A percentile compares a stretch with the other conserved stretches of the same genome.
Evolutionary conservation across 1,139 yeast species (phyloP).

Genomic region (Pichia sp.): DNA sequence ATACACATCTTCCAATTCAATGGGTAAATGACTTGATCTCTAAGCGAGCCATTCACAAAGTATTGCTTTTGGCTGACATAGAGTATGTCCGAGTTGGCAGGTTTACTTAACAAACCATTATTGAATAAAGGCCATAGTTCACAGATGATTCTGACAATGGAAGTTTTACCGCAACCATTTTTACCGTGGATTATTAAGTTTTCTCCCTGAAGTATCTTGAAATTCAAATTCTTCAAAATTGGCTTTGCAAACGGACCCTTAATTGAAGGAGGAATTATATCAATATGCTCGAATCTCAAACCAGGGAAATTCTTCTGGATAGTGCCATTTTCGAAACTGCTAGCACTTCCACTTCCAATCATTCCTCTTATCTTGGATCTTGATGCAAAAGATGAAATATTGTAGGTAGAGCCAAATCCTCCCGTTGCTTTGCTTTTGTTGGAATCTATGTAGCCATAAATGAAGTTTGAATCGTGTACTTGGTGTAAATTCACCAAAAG

Average conservation of each 20-base stretch:
- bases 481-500: slow-evolving; percentile 73
- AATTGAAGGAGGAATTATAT: slow-evolving; percentile 71
- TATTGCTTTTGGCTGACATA: slow-evolving; percentile 83
- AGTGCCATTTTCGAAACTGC: slow-evolving; percentile 56
- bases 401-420: slow-evolving; percentile 40
- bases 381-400: slow-evolving; percentile 30
- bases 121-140: slow-evolving; percentile 87
- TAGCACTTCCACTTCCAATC: slow-evolving; percentile 39
- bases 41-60: slow-evolving; percentile 68
- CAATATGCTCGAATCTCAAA: slow-evolving; percentile 75
- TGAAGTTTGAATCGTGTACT: slow-evolving; percentile 69
- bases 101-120: slow-evolving; percentile 75
- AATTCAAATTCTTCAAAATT: slow-evolving; percentile 57
- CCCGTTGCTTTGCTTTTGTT: slow-evolving; percentile 17
- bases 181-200: slow-evolving; percentile 79
- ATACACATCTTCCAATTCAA: slow-evolving; percentile 74
- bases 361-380: slow-evolving; percentile 22
- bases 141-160: slow-evolving; percentile 78
- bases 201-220: slow-evolving; percentile 63
- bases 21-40: slow-evolving; percentile 89
- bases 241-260: slow-evolving; percentile 53
- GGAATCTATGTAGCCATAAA: slow-evolving; percentile 45
- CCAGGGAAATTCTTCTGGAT: slow-evolving; percentile 77
- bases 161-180: slow-evolving; percentile 87
- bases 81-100: slow-evolving; percentile 65